Evolutionary conservation across 768 basidiomycete genomes (phyloP), one percentile per base, ranked within the genome.

Genomic region (Mycena rebaudengoi): DNA sequence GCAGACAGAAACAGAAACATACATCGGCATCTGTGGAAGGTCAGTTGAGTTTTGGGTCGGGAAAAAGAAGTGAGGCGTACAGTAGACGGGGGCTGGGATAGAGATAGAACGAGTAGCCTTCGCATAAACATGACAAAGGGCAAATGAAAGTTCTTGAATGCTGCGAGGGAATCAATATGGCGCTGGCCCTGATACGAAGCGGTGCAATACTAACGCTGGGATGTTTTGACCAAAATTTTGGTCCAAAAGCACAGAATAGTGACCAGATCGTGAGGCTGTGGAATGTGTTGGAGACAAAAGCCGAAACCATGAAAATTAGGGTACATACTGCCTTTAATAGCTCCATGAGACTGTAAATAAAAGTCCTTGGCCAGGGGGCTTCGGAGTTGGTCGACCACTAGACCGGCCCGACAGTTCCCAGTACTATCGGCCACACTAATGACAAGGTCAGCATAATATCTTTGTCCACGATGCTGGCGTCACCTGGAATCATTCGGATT

Each of bases 61-160:
- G 32, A 7, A 13, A 33, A 14, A 39, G 33, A 29, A 76, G n/a
- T n/a, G n/a, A n/a, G n/a, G n/a, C 85, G 72, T 66, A 87, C 85
- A 88, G 60, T 88, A 88, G 0, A 89, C 86, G 0, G 87, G 87
- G 0, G 87, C 85, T 0, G 87, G 87, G 12, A 88, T 86, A 0
- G 85, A 86, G 0, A 88, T 86, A 0, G 85, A 81, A 5, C 85
- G 79, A 0, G 86, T 88, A 3, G 86, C 81, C 11, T 85, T 78
- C 1, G 83, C 84, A 46, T 87, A 88, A 0, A 79, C 70, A 49
- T 88, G 83, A 52, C 87, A 89, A 1, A 88, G 73, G 4, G 74
- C 71, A 62, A 81, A 88, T 0, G 84, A 77, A 12, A 86, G 65
- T 10, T 74, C 74, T 46, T 88, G 84, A 16, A 87, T 64, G 7